phyloP scores from a whole-genome alignment of 2,329 filamentous ascomycete species.

The Tolypocladium capitatum region DNA sequence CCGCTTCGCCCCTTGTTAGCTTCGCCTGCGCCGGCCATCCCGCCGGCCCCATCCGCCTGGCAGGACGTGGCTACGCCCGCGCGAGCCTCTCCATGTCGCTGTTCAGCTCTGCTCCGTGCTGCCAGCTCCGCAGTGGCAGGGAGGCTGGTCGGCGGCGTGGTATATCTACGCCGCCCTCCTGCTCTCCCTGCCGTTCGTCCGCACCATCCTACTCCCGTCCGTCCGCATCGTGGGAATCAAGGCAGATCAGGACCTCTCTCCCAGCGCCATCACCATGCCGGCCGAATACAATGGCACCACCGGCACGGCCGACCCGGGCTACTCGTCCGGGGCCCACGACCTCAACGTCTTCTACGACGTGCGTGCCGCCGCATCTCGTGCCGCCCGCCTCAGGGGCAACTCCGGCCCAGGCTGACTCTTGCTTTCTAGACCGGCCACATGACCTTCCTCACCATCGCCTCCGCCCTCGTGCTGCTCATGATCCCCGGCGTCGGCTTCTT shows the following conservation, averaged over 20 bases:
- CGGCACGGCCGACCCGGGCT: slow-evolving; percentile 36
- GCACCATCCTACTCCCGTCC: background rate
- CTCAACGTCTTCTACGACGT: slow-evolving; percentile 80
- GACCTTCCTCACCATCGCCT: slow-evolving; percentile 63
- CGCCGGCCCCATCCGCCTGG: background rate
- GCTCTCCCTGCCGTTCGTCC: background rate
- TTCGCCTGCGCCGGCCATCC: background rate
- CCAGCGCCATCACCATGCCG: slow-evolving; percentile 11
- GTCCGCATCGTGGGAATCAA: background rate
- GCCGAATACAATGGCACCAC: slow-evolving; percentile 36
- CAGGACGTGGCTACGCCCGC: background rate
- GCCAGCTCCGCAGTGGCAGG: background rate
- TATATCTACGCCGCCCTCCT: background rate
- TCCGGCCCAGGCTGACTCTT: background rate
- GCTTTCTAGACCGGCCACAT: slow-evolving; percentile 59
- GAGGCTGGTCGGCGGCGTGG: background rate
- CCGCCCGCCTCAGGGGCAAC: background rate
- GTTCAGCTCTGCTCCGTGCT: background rate
- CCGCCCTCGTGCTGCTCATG: slow-evolving; percentile 80
- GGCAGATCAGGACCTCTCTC: background rate
- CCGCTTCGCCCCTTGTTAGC: background rate
- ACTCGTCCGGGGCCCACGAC: slow-evolving; percentile 43
- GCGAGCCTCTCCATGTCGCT: background rate
- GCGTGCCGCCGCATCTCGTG: slow-evolving; percentile 14
- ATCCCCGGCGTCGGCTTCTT: slow-evolving; percentile 91